Percentiles rank a stretch among this genome's conserved stretches.
phyloP scores from a whole-genome alignment of 2,329 filamentous ascomycete genomes.

The Epichloe brachyelytri region DNA sequence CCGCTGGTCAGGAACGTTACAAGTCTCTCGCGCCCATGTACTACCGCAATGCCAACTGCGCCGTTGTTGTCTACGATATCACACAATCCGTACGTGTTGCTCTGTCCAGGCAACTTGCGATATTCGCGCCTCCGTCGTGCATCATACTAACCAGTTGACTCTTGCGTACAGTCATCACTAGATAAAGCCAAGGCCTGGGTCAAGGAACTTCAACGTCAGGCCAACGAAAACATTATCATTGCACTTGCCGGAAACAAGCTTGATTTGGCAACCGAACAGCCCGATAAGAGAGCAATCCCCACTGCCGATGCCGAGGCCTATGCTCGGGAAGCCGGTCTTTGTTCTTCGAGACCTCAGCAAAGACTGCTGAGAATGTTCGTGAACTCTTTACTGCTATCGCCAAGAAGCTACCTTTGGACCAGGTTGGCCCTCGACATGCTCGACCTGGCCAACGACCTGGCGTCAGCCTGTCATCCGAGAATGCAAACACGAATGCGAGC shows the following conservation, averaged over 20 bases:
- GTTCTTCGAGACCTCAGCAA: slow-evolving; percentile 98
- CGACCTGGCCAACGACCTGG: slow-evolving; percentile 49
- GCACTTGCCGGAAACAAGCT: slow-evolving; percentile 96
- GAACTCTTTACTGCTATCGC: slow-evolving; percentile 96
- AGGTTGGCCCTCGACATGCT: slow-evolving; percentile 82
- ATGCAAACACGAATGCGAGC: slow-evolving; percentile 41
- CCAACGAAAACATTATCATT: slow-evolving; percentile 99
- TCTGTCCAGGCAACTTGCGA: not conserved
- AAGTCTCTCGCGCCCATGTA: slow-evolving; percentile 99
- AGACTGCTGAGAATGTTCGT: slow-evolving; percentile 90
- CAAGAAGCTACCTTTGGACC: slow-evolving; percentile 93
- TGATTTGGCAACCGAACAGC: slow-evolving; percentile 86
- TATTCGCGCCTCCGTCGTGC: not conserved
- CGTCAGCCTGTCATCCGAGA: slow-evolving; percentile 44
- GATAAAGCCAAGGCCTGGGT: slow-evolving; percentile 99
- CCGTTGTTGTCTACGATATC: slow-evolving; percentile 98
- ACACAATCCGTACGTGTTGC: slow-evolving; percentile 73
- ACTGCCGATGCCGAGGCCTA: slow-evolving; percentile 91
- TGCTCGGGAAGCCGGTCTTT: slow-evolving; percentile 85
- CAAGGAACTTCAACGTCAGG: slow-evolving; percentile 95
- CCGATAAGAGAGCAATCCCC: slow-evolving; percentile 86
- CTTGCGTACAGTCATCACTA: slow-evolving; percentile 59
- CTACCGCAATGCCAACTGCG: slow-evolving; percentile 98
- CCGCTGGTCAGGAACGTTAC: slow-evolving; percentile 95
- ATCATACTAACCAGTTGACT: not conserved